Evolutionary conservation across 2,329 filamentous ascomycete species (phyloP).

Genomic region (Diatrype stigma): DNA sequence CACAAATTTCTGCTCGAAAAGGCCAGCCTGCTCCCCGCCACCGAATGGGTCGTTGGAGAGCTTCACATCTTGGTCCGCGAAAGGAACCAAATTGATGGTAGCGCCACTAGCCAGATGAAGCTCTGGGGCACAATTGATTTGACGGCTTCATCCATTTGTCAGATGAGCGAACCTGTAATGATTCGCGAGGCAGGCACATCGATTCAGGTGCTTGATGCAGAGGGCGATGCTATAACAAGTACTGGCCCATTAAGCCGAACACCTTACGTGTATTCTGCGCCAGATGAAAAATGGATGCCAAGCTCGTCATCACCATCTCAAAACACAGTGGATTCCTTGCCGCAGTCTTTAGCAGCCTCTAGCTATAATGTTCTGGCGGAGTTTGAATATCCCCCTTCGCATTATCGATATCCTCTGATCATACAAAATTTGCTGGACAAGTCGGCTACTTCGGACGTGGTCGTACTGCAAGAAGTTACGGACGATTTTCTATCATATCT

Average conservation of each 20-base stretch:
- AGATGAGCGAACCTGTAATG: slow-evolving; percentile 3
- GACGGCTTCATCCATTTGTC: slow-evolving; percentile 14
- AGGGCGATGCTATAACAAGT: neutral
- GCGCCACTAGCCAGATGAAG: slow-evolving; percentile 46
- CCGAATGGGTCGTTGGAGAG: slow-evolving; percentile 45
- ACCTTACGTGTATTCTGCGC: slow-evolving; percentile 15
- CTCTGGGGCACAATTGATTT: slow-evolving; percentile 49
- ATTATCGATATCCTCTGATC: slow-evolving; percentile 38
- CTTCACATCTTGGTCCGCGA: slow-evolving; percentile 53
- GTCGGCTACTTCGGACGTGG: slow-evolving; percentile 40
- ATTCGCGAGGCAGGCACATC: slow-evolving; percentile 11
- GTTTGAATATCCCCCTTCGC: slow-evolving; percentile 42
- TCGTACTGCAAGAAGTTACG: slow-evolving; percentile 60
- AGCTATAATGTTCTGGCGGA: slow-evolving; percentile 53
- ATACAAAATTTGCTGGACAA: slow-evolving; percentile 39
- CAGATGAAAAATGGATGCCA: slow-evolving; percentile 16
- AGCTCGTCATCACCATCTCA: slow-evolving; percentile 1
- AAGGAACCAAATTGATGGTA: slow-evolving; percentile 23
- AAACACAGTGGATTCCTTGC: neutral
- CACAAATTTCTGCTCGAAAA: slow-evolving; percentile 51
- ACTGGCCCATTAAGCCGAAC: slow-evolving; percentile 4
- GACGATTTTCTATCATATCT: slow-evolving; percentile 58
- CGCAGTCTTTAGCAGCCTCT: slow-evolving; percentile 31
- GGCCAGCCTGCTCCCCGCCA: slow-evolving; percentile 39
- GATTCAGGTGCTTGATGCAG: neutral